Percentiles rank a stretch among this genome's conserved stretches.
Evolutionary conservation across 1,284 basidiomycete genomes (phyloP).

Genomic region (Ustilago loliicola): DNA sequence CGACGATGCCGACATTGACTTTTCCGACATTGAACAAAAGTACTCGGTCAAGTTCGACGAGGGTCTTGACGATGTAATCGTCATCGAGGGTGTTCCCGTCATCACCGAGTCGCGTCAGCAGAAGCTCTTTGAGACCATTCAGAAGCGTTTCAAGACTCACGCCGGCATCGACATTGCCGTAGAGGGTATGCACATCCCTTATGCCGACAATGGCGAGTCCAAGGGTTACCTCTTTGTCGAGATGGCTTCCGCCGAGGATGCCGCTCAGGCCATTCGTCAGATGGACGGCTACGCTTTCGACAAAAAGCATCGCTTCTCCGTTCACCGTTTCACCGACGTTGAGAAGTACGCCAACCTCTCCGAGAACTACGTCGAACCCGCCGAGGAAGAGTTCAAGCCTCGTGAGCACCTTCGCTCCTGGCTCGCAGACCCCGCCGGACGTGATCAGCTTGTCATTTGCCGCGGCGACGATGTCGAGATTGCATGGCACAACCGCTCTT

Average conservation of each 20-base stretch:
- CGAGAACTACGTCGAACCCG: conserved; percentile 85
- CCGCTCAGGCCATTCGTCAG: conserved; percentile 81
- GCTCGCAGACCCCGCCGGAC: conserved; percentile 90
- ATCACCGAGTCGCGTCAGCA: conserved; percentile 70
- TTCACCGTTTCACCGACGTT: conserved; percentile 93
- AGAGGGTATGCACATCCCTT: conserved; percentile 71
- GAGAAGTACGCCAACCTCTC: conserved; percentile 85
- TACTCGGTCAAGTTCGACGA: conserved; percentile 72
- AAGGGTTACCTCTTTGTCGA: conserved; percentile 86
- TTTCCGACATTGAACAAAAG: conserved; percentile 93
- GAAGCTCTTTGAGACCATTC: conserved; percentile 71
- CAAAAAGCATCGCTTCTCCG: conserved; percentile 87
- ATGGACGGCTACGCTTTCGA: conserved; percentile 92
- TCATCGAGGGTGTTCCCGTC: conserved; percentile 72
- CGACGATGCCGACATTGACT: conserved; percentile 82
- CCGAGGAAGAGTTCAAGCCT: conserved; percentile 82
- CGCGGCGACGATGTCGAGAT: conserved; percentile 91
- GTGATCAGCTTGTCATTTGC: conserved; percentile 97
- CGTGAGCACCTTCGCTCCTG: conserved; percentile 97
- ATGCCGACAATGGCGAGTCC: conserved; percentile 68
- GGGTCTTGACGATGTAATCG: conserved; percentile 71
- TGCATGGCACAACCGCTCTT: conserved; percentile 92
- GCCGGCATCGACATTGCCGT: conserved; percentile 69
- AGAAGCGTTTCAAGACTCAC: conserved; percentile 70
- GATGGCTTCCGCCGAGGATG: conserved; percentile 84